These are phyloP conservation scores for Blastocystis sp. DNA, from an alignment of 352 stramenopile species.

Conservation along the genomic window DNA sequence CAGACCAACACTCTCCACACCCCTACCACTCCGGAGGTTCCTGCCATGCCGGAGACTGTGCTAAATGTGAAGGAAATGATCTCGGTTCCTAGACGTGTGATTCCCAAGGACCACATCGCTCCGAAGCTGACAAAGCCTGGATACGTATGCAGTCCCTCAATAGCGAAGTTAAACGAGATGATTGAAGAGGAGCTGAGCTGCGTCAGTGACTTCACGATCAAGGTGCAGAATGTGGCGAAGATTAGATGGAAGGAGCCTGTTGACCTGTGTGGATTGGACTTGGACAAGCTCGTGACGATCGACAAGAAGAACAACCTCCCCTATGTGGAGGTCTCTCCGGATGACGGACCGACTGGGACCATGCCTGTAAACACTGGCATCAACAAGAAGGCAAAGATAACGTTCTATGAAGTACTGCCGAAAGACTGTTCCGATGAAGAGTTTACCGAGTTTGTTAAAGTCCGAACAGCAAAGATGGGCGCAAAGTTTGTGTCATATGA, in stretches of 20 bases:
- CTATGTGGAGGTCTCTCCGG: neutral
- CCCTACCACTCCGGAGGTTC: neutral
- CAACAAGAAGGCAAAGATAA: neutral
- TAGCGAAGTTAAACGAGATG: conserved; percentile 57
- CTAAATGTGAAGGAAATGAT: neutral
- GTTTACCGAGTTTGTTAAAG: neutral
- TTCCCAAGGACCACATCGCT: neutral
- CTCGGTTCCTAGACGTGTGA: neutral
- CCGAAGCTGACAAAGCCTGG: conserved; percentile 23
- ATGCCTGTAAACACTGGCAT: neutral
- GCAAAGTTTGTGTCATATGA: conserved; percentile 22
- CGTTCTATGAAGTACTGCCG: neutral
- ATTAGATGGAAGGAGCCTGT: conserved; percentile 73
- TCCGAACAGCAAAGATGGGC: neutral
- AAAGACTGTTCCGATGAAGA: neutral
- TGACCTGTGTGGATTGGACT: conserved; percentile 70
- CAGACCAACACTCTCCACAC: neutral
- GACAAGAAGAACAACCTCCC: conserved; percentile 67
- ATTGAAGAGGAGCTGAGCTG: conserved; percentile 71
- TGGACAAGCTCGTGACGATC: conserved; percentile 71
- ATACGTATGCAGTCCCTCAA: neutral
- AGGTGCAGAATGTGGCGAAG: conserved; percentile 68
- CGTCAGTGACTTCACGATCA: conserved; percentile 70
- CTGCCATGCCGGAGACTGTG: neutral
- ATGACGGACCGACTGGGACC: neutral